Conservation (phyloP, 2,329 filamentous ascomycete species). For the Talaromyces sp. region DNA sequence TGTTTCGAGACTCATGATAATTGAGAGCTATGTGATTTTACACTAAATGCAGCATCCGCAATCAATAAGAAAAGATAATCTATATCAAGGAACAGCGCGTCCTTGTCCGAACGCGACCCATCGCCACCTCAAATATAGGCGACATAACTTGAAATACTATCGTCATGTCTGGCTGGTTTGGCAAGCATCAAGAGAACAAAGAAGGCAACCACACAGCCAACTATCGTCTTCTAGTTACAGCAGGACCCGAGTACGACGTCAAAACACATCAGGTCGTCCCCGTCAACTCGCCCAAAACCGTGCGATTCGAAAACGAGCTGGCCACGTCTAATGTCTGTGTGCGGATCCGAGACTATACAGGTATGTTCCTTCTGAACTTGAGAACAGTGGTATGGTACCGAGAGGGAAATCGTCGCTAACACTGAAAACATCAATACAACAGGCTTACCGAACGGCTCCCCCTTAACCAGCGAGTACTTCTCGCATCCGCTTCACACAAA, state of each 20-base stretch:
- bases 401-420: neutral
- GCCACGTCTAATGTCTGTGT: slow-evolving; percentile 67
- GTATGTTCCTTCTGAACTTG: slow-evolving; percentile 15
- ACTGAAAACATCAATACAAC: neutral
- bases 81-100: neutral
- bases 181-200: neutral
- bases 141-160: neutral
- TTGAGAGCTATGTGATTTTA: neutral
- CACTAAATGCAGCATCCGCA: neutral
- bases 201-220: slow-evolving; percentile 7
- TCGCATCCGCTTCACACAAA: slow-evolving; percentile 59
- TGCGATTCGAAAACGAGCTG: slow-evolving; percentile 59
- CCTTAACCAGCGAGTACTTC: slow-evolving; percentile 73
- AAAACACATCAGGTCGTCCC: slow-evolving; percentile 67
- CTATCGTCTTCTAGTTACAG: slow-evolving; percentile 76
- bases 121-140: neutral
- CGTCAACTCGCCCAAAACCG: slow-evolving; percentile 64
- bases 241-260: slow-evolving; percentile 69
- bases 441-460: slow-evolving; percentile 70
- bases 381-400: neutral
- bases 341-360: slow-evolving; percentile 61
- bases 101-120: neutral
- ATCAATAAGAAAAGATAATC: neutral
- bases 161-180: neutral
- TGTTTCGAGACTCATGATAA: neutral